Conservation (phyloP, 345 rosid species). For the Noccaea bulbosa region DNA sequence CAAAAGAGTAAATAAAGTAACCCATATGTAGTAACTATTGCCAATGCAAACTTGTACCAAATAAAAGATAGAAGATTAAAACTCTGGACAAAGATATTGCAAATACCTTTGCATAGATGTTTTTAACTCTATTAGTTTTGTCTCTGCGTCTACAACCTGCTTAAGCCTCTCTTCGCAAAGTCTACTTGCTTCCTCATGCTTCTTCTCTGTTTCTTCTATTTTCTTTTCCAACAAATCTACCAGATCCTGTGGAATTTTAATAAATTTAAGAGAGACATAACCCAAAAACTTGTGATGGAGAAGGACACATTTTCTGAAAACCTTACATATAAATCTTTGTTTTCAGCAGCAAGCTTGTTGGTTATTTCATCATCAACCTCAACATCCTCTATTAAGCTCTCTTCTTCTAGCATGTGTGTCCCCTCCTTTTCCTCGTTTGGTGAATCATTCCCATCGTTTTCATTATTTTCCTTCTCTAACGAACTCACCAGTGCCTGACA, state of each 20-base stretch:
- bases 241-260: slow-evolving; percentile 51
- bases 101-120: slow-evolving; percentile 80
- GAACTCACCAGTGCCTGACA: slow-evolving; percentile 67
- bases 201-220: slow-evolving; percentile 80
- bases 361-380: slow-evolving; percentile 53
- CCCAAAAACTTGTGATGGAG: slow-evolving; percentile 16
- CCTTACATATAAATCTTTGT: slow-evolving; percentile 75
- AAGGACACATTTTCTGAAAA: slow-evolving; percentile 5
- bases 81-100: slow-evolving; percentile 17
- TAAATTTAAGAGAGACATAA: slow-evolving; percentile 23
- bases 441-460: slow-evolving; percentile 62
- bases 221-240: slow-evolving; percentile 73
- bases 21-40: slow-evolving; percentile 1
- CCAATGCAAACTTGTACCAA: slow-evolving; percentile 13
- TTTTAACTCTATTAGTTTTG: slow-evolving; percentile 83
- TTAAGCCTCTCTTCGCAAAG: slow-evolving; percentile 76
- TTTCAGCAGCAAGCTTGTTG: slow-evolving; percentile 75
- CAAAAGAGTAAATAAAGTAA: slow-evolving; percentile 26
- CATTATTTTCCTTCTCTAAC: slow-evolving; percentile 66
- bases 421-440: slow-evolving; percentile 32
- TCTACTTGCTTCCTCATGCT: slow-evolving; percentile 74
- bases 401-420: slow-evolving; percentile 26
- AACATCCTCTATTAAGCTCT: slow-evolving; percentile 27
- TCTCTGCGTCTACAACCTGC: slow-evolving; percentile 79
- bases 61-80: slow-evolving; percentile 2